phyloP scores from a whole-genome alignment of 805 yeast species.

The Ogataea paraovalis region DNA sequence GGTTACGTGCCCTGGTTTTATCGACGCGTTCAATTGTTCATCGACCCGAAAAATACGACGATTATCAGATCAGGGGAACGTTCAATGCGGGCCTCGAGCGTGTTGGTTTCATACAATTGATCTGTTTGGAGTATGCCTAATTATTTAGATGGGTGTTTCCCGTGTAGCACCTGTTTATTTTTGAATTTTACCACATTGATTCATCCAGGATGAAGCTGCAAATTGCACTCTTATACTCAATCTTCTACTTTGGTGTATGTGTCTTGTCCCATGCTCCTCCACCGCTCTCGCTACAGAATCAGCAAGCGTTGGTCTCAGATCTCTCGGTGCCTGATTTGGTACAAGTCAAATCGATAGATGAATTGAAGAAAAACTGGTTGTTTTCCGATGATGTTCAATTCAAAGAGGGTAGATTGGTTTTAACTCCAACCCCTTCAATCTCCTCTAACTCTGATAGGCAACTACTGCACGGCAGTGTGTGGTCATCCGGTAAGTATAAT shows the following conservation, averaged over 20 bases:
- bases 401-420: slow-evolving; percentile 49
- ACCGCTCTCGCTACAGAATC: background rate
- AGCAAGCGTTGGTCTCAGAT: slow-evolving; percentile 2
- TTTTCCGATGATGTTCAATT: slow-evolving; percentile 36
- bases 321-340: slow-evolving; percentile 27
- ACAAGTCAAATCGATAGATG: slow-evolving; percentile 16
- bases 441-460: slow-evolving; percentile 22
- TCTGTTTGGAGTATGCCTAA: no score
- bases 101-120: no score
- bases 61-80: no score
- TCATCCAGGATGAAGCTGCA: background rate
- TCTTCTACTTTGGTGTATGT: background rate
- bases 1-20: no score
- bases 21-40: no score
- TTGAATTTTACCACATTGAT: no score
- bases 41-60: no score
- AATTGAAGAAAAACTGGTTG: slow-evolving; percentile 45
- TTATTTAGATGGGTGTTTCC: no score
- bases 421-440: slow-evolving; percentile 40
- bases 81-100: no score
- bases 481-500: slow-evolving; percentile 33
- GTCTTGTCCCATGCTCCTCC: slow-evolving; percentile 3
- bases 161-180: no score
- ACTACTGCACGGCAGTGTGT: slow-evolving; percentile 40
- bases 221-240: background rate